A percentile compares a stretch with the other conserved stretches of the same genome.
Conservation (phyloP, 2,329 filamentous ascomycete genomes). For the Sporothrix humicola region DNA sequence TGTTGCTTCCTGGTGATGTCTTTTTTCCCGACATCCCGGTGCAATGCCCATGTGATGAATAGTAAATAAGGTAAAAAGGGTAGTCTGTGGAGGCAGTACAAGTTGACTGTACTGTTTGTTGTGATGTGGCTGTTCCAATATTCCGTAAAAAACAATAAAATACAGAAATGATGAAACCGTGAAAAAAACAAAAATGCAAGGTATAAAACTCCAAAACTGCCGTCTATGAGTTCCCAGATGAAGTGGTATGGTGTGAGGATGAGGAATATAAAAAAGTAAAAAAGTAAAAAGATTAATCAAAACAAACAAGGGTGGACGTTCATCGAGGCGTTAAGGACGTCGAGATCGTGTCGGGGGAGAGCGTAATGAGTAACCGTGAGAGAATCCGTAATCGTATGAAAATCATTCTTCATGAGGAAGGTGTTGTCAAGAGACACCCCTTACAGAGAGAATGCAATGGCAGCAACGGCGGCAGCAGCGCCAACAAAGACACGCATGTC, state of each 20-base stretch:
- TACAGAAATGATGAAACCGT: not conserved
- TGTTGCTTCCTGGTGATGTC: not conserved
- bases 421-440: not conserved
- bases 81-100: not conserved
- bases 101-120: constrained; percentile 13
- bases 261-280: not conserved
- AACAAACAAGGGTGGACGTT: not conserved
- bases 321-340: no score
- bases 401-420: constrained; percentile 13
- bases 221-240: constrained; percentile 30
- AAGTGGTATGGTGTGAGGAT: constrained; percentile 9
- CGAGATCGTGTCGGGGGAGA: no score
- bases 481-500: constrained; percentile 35
- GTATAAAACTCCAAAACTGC: constrained; percentile 34
- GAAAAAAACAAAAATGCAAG: not conserved
- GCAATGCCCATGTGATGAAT: constrained; percentile 23
- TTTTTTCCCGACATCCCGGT: not conserved
- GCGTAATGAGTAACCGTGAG: no score
- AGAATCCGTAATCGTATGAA: no score
- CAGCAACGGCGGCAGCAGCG: constrained; percentile 37
- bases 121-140: constrained; percentile 27
- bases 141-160: not conserved
- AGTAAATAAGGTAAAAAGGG: not conserved
- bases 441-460: constrained; percentile 38
- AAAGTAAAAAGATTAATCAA: not conserved